Evolutionary conservation across 768 basidiomycete genomes (phyloP), one percentile per base, ranked within the genome.

Genomic region (Leccinum subgranulosum): DNA sequence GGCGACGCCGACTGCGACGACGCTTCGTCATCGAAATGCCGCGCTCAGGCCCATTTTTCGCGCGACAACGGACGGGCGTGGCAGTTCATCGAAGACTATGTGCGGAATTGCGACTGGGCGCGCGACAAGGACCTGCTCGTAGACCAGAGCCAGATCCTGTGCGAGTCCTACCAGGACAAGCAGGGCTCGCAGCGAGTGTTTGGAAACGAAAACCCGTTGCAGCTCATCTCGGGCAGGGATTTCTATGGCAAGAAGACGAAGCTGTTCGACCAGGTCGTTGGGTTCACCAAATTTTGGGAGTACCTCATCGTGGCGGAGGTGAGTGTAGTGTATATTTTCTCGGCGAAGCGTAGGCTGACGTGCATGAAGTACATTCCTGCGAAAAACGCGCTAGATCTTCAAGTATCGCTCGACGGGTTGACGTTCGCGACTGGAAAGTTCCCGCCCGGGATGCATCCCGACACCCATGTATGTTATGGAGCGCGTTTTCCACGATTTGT

Each of bases 261-360:
- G 69, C 71, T 97, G 21, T 99, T 98, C 66, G 84, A 92, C 48
- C 78, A 85, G 45, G 87, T 99, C 54, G 93, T 94, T 62, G 97
- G 97, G 7, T 98, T 95, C 75, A 88, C 97, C 0, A 95, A 94
- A 75, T 99, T 99, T 73, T 92, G 92, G 0, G 93, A 99, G 76
- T 99, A 90, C 71, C 79, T 98, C 69, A 86, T 98, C 47, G 96
- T 98, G 29, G 97, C 96, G 23, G 88, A 94, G 81, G 93, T 97
- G 43, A 53, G 85, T 21, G 19, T 34, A 6, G 14, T 28, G 14
- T 29, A 15, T 27, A 53, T 46, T n/a, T 6, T 1, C n/a, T 29
- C 27, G 0, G 29, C 21, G 4, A 39, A 12, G 34, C 56, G 4
- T 57, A 81, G 79, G 36, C 41, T 60, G 11, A 55, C 34, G 14